Base-by-base conservation (phyloP, 176 grass and related monocot genomes). In the Ampelocalamus luodianensis region DNA sequence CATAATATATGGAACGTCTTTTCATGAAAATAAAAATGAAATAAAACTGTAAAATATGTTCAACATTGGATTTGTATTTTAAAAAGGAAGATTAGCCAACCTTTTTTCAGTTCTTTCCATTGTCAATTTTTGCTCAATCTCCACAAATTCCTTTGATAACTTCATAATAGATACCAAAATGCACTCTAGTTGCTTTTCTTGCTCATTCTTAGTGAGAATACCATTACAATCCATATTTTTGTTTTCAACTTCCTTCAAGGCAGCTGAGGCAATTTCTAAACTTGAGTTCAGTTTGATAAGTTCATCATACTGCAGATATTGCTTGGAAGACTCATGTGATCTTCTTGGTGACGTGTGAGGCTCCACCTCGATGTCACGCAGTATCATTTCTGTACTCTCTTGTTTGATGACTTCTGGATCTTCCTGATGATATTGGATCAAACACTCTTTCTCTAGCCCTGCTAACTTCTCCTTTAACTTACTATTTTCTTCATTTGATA, bases 131-230 rank as follows among this genome's bases (percentile, higher is more conserved):
- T 79, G 72, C 84, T 92, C 93, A 56, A 93, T 91, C 66, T 89
- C 81, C 10, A 79, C 82, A 91, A 92, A 86, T 69, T 85, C 87
- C 86, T 99, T 89, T 87, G 93, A 94, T 55, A 96, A 76, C 49
- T 92, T 89, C 83, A 87, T 90, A 27, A 96, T 82, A 84, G 88
- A 89, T 74, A 83, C 80, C 56, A 89, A 82, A 87, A 94, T 86
- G 82, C 77, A 84, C 78, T 89, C 86, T 45, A 96, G 61, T 71
- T 92, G 90, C 63, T 89, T 92, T 86, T 87, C 88, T 87, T 91
- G 90, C 39, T 89, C 93, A n/a, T 86, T 89, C 51, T 92, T 94
- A 68, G 51, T 79, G 75, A 79, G 62, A 80, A 61, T 77, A 48
- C 26, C 46, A 53, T 49, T 48, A 58, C 37, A 63, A 10, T 80